These are phyloP conservation scores for Fraxinus cuspidata DNA, from an alignment of 257 asterid genomes.

Conservation along the genomic window DNA sequence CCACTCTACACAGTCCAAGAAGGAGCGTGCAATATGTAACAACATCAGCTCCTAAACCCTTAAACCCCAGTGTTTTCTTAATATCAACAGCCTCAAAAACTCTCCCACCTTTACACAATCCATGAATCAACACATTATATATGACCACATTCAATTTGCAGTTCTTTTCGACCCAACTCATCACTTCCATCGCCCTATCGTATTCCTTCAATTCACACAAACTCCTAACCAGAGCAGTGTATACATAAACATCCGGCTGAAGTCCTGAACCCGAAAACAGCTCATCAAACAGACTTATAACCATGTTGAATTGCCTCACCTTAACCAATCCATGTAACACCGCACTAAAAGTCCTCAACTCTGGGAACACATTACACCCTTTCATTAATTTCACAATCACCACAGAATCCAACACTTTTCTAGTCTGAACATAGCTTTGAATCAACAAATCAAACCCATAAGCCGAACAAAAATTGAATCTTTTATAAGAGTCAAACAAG, in stretches of 20 bases:
- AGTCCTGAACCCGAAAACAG: constrained; percentile 40
- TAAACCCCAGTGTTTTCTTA: constrained; percentile 48
- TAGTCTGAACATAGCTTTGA: constrained; percentile 65
- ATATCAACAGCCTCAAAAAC: constrained; percentile 68
- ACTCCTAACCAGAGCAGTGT: constrained; percentile 69
- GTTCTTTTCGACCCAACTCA: constrained; percentile 49
- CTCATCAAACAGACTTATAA: constrained; percentile 59
- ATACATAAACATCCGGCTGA: constrained; percentile 54
- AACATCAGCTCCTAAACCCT: constrained; percentile 64
- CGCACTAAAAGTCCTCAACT: constrained; percentile 77
- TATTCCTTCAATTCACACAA: constrained; percentile 71
- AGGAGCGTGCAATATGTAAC: constrained; percentile 72
- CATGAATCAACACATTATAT: constrained; percentile 82
- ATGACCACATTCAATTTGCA: constrained; percentile 56
- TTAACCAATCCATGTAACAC: constrained; percentile 64
- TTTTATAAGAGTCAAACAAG: constrained; percentile 47
- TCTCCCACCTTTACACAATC: constrained; percentile 73
- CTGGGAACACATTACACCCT: constrained; percentile 66
- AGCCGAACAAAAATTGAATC: constrained; percentile 46
- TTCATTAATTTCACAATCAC: constrained; percentile 59
- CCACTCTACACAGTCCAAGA: constrained; percentile 60
- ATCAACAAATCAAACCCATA: constrained; percentile 79
- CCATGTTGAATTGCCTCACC: constrained; percentile 62
- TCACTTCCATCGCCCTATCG: constrained; percentile 61
- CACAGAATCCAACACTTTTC: constrained; percentile 62